Evolutionary conservation across 768 basidiomycete genomes (phyloP).

Genomic region (Tylopilus subfusipes): DNA sequence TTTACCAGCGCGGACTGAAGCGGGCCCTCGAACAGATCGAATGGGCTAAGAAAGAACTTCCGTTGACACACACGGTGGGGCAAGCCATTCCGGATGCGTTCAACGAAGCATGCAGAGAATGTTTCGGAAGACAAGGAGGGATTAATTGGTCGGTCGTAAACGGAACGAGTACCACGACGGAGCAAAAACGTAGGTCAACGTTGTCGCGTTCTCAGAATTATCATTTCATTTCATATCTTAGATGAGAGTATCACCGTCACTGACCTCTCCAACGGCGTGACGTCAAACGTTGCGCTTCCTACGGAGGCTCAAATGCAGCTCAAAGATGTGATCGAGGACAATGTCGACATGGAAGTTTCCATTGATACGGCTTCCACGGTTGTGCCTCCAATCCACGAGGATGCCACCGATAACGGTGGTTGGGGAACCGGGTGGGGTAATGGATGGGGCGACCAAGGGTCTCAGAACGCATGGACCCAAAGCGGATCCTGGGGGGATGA

Average conservation of each 20-base stretch:
- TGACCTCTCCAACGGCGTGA: constrained; percentile 12
- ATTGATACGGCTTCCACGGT: not conserved
- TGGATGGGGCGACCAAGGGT: constrained; percentile 12
- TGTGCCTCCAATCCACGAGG: not conserved
- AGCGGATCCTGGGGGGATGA: constrained; percentile 2
- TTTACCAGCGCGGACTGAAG: constrained; percentile 43
- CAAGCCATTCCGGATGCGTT: constrained; percentile 43
- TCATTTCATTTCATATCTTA: constrained; percentile 6
- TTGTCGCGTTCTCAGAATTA: not conserved
- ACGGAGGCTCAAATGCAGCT: constrained; percentile 20
- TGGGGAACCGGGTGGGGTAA: constrained; percentile 9
- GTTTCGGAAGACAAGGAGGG: constrained; percentile 48
- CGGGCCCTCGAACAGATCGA: constrained; percentile 44
- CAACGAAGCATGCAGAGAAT: constrained; percentile 43
- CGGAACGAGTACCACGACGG: constrained; percentile 1
- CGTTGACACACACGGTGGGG: constrained; percentile 39
- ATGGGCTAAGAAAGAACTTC: constrained; percentile 41
- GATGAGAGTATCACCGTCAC: constrained; percentile 18
- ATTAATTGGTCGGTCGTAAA: constrained; percentile 31
- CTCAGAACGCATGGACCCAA: constrained; percentile 13
- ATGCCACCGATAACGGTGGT: not conserved
- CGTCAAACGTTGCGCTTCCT: constrained; percentile 20
- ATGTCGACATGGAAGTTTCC: constrained; percentile 21
- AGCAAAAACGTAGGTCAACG: constrained; percentile 8
- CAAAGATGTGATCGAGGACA: constrained; percentile 30